Conservation (phyloP, 352 stramenopile genomes). For the Phytophthora europaea region DNA sequence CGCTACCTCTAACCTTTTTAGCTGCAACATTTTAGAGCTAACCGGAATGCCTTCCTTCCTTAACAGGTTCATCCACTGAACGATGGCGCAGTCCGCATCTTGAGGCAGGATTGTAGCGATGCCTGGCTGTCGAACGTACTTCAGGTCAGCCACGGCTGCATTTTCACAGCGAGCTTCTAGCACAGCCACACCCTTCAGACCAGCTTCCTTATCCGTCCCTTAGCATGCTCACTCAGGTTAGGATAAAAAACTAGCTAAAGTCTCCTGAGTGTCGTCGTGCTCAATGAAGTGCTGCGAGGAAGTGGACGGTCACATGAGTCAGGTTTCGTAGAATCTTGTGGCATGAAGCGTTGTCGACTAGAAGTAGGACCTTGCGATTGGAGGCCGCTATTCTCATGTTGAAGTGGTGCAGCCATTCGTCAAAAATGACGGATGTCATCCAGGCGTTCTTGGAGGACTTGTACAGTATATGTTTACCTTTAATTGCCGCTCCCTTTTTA, state of each 20-base stretch:
- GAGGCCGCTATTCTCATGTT: too few species aligned
- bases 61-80: background rate
- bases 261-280: background rate
- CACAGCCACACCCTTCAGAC: background rate
- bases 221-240: background rate
- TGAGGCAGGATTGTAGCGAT: background rate
- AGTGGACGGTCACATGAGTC: too few species aligned
- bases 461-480: too few species aligned
- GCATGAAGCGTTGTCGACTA: too few species aligned
- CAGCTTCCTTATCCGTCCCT: background rate
- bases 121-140: background rate
- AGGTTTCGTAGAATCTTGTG: too few species aligned
- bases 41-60: background rate
- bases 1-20: background rate
- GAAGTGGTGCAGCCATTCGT: too few species aligned
- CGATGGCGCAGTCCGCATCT: background rate
- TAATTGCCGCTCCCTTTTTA: too few species aligned
- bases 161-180: too few species aligned
- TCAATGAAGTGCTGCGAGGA: background rate
- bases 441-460: too few species aligned
- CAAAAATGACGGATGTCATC: too few species aligned
- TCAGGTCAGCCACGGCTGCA: background rate
- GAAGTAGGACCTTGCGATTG: too few species aligned
- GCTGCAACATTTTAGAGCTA: background rate
- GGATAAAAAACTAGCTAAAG: background rate